phyloP scores from a whole-genome alignment of 257 asterid species.

The Forsythia viridissima region DNA sequence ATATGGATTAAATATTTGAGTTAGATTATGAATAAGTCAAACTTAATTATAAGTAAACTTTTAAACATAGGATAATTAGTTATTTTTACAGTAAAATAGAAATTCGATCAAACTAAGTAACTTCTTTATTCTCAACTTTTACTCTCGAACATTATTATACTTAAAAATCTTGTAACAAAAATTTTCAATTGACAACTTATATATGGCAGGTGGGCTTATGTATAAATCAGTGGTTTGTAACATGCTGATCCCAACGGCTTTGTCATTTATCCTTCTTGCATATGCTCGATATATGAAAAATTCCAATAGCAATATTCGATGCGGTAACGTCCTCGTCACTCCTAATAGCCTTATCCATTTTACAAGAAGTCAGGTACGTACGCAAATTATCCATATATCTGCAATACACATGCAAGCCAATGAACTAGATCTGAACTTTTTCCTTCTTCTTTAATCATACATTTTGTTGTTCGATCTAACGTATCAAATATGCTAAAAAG shows the following conservation, averaged over 20 bases:
- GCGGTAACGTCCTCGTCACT: slow-evolving; percentile 21
- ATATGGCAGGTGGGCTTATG: slow-evolving; percentile 36
- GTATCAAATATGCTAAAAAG: too few species aligned
- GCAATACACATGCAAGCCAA: too few species aligned
- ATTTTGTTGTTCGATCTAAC: too few species aligned
- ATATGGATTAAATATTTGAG: background rate
- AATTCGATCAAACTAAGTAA: background rate
- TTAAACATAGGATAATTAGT: background rate
- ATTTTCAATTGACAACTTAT: background rate
- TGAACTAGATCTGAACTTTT: too few species aligned
- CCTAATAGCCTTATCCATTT: slow-evolving; percentile 28
- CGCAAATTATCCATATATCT: too few species aligned
- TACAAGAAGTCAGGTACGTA: slow-evolving; percentile 30
- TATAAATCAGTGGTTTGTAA: slow-evolving; percentile 31
- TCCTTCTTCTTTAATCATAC: too few species aligned
- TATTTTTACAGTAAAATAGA: background rate
- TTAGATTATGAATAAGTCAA: too few species aligned
- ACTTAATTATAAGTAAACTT: too few species aligned
- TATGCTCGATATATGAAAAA: slow-evolving; percentile 35
- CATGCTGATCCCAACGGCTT: slow-evolving; percentile 34
- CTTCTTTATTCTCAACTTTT: too few species aligned
- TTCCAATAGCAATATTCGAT: slow-evolving; percentile 22
- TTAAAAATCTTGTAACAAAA: too few species aligned
- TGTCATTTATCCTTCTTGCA: slow-evolving; percentile 42
- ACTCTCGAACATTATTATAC: too few species aligned